Evolutionary conservation across 805 yeast species (phyloP).

Genomic region (Nakazawaea ernobii): DNA sequence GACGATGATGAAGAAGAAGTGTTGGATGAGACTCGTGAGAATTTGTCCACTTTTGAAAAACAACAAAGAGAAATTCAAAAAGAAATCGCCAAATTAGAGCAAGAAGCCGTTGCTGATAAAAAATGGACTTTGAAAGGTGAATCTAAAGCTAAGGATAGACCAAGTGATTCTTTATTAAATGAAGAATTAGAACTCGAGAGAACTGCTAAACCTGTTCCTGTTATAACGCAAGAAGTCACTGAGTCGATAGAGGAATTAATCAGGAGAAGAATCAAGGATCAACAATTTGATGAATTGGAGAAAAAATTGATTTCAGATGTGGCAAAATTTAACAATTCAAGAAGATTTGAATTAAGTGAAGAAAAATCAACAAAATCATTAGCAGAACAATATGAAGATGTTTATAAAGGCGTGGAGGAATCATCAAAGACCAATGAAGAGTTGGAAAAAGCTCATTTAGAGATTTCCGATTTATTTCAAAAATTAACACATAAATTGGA

Average conservation of each 20-base stretch:
- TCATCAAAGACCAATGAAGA: slow-evolving; percentile 51
- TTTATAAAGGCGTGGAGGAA: slow-evolving; percentile 45
- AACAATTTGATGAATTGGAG: slow-evolving; percentile 79
- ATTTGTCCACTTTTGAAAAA: slow-evolving; percentile 71
- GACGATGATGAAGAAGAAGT: slow-evolving; percentile 19
- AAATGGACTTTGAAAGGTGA: slow-evolving; percentile 96
- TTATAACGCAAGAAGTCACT: slow-evolving; percentile 83
- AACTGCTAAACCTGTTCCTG: slow-evolving; percentile 93
- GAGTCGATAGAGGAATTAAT: slow-evolving; percentile 86
- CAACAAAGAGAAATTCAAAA: slow-evolving; percentile 72
- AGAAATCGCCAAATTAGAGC: slow-evolving; percentile 76
- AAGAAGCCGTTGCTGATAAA: slow-evolving; percentile 84
- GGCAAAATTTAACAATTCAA: slow-evolving; percentile 51
- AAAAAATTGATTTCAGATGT: slow-evolving; percentile 65
- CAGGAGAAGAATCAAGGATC: slow-evolving; percentile 68
- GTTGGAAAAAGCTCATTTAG: slow-evolving; percentile 67
- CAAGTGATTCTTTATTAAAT: slow-evolving; percentile 74
- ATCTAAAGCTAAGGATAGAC: slow-evolving; percentile 74
- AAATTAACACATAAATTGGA: slow-evolving; percentile 69
- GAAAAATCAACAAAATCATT: slow-evolving; percentile 80
- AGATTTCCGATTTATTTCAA: slow-evolving; percentile 61
- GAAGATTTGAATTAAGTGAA: slow-evolving; percentile 66
- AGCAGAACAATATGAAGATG: slow-evolving; percentile 90
- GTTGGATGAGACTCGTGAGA: slow-evolving; percentile 15
- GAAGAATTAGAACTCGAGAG: slow-evolving; percentile 88